phyloP scores from a whole-genome alignment of 1,284 basidiomycete species.

The Salmacisia buchloeana region DNA sequence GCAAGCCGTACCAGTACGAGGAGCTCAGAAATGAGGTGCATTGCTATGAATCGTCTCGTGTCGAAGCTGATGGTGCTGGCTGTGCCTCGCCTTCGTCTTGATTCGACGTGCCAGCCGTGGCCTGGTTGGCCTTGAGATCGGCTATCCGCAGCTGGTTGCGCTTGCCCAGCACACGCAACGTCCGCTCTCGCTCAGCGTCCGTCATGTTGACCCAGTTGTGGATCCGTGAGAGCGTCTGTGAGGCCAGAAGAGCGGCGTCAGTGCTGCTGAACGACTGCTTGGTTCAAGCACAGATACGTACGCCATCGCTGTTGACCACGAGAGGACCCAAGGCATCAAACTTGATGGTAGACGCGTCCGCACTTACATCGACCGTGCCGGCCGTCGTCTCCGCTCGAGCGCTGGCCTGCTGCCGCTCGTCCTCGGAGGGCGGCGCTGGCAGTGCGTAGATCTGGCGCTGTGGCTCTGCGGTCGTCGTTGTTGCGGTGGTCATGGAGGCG shows the following conservation, averaged over 20 bases:
- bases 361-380: background rate
- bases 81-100: background rate
- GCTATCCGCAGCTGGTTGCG: conserved; percentile 24
- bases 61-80: background rate
- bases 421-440: background rate
- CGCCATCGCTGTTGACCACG: conserved; percentile 37
- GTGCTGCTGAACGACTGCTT: background rate
- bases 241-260: background rate
- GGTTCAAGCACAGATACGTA: conserved; percentile 13
- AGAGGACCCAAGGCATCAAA: conserved; percentile 39
- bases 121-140: background rate
- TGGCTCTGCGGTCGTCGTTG: background rate
- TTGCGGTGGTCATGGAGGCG: background rate
- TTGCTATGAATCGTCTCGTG: too few species aligned
- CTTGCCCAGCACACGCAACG: conserved; percentile 31
- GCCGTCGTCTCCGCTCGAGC: background rate
- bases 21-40: too few species aligned
- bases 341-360: conserved; percentile 20
- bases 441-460: background rate
- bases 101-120: too few species aligned
- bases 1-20: too few species aligned
- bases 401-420: too few species aligned
- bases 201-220: conserved; percentile 35
- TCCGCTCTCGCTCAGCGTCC: conserved; percentile 29
- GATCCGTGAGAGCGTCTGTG: conserved; percentile 37